A percentile compares a stretch with the other conserved stretches of the same genome.
phyloP scores from a whole-genome alignment of 805 yeast species.

The Suhomyces faveliae region DNA sequence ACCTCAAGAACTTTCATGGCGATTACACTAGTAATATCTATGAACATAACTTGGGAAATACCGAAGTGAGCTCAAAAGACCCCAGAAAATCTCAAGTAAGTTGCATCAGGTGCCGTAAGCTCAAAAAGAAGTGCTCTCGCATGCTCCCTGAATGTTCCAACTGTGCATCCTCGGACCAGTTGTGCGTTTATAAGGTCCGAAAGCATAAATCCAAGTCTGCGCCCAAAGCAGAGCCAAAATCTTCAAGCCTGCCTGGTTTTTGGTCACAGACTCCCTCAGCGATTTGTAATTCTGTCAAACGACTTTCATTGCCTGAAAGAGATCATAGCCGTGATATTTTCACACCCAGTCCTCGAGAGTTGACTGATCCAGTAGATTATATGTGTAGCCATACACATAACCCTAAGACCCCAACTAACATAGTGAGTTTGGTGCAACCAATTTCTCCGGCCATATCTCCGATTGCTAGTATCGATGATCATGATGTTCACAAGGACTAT shows the following conservation, averaged over 20 bases:
- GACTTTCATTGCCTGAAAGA: background rate
- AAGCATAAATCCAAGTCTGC: slow-evolving; percentile 11
- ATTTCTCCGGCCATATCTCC: background rate
- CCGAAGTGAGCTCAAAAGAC: slow-evolving; percentile 20
- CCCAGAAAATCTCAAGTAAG: slow-evolving; percentile 23
- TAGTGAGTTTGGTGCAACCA: background rate
- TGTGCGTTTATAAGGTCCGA: slow-evolving; percentile 25
- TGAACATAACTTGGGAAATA: slow-evolving; percentile 16
- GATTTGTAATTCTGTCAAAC: background rate
- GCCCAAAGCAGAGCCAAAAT: background rate
- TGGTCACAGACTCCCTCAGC: background rate
- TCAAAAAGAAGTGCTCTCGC: slow-evolving; percentile 31
- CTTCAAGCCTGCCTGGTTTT: background rate
- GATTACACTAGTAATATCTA: slow-evolving; percentile 19
- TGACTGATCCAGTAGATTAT: background rate
- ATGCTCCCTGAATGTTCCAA: slow-evolving; percentile 31
- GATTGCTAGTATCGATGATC: background rate
- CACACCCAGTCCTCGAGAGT: background rate
- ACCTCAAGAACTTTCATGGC: slow-evolving; percentile 14
- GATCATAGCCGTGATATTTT: background rate
- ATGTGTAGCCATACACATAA: background rate
- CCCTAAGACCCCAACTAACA: background rate
- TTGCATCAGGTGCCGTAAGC: slow-evolving; percentile 32
- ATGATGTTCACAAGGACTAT: background rate
- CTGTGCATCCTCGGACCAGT: slow-evolving; percentile 29